Evolutionary conservation across 2,329 filamentous ascomycete species (phyloP).

Genomic region (Cytospora chrysosperma): DNA sequence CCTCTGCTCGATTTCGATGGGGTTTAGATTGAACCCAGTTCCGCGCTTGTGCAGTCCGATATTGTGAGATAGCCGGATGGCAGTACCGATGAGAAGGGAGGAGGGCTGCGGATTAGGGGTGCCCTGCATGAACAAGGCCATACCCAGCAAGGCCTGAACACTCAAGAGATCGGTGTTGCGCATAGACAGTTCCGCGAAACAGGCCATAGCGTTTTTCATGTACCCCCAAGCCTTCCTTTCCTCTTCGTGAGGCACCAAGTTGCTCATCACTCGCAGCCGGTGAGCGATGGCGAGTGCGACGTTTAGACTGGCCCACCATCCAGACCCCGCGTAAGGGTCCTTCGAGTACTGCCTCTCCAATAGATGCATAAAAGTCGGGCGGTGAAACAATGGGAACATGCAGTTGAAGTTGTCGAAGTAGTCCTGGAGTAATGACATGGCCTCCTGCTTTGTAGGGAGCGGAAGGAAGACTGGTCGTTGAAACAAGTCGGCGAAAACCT

Average conservation of each 20-base stretch:
- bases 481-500: constrained; percentile 93
- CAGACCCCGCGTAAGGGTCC: constrained; percentile 90
- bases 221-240: constrained; percentile 95
- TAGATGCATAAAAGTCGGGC: constrained; percentile 97
- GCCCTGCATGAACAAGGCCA: constrained; percentile 92
- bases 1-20: constrained; percentile 88
- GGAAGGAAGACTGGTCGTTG: constrained; percentile 78
- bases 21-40: constrained; percentile 88
- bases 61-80: constrained; percentile 86
- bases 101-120: constrained; percentile 95
- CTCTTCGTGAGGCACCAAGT: constrained; percentile 84
- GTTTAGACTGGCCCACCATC: constrained; percentile 98
- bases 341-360: constrained; percentile 91
- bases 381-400: constrained; percentile 96
- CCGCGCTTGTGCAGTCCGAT: constrained; percentile 95
- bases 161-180: constrained; percentile 93
- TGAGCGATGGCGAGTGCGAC: constrained; percentile 92
- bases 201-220: constrained; percentile 93
- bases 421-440: constrained; percentile 82
- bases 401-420: constrained; percentile 99
- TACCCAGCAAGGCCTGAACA: constrained; percentile 89
- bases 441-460: constrained; percentile 82
- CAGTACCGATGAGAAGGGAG: constrained; percentile 86
- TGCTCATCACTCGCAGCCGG: constrained; percentile 90
- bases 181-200: constrained; percentile 90